Conservation (phyloP, 139 green algal species). For the Monoraphidium neglectum region DNA sequence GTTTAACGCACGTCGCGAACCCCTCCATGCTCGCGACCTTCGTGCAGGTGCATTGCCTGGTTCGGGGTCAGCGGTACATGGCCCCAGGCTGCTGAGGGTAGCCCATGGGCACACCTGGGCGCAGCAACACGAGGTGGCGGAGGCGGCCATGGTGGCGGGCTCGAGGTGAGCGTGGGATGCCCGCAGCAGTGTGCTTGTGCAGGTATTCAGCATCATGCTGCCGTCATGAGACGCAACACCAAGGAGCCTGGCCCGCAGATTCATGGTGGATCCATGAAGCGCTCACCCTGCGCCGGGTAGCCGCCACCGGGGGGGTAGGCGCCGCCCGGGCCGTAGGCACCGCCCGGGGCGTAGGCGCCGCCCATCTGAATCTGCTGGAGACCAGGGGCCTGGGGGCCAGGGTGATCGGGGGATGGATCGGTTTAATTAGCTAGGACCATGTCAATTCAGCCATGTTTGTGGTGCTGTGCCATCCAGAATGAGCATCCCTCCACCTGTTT, state of each 20-base stretch:
- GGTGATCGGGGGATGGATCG: background rate
- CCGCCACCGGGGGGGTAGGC: too few relatives aligned
- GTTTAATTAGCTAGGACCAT: background rate
- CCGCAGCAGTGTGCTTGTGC: too few relatives aligned
- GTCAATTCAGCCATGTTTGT: background rate
- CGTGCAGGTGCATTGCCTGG: too few relatives aligned
- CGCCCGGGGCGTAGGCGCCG: background rate
- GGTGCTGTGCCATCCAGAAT: background rate
- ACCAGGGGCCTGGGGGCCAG: constrained; percentile 7
- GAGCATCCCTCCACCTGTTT: background rate
- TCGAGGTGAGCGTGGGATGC: too few relatives aligned
- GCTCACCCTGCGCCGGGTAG: background rate
- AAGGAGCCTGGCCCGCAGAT: background rate
- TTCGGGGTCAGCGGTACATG: too few relatives aligned
- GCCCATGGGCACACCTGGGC: too few relatives aligned
- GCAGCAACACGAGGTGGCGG: too few relatives aligned
- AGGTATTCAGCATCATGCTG: background rate
- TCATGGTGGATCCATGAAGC: background rate
- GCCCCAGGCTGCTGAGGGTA: too few relatives aligned
- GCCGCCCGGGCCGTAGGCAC: too few relatives aligned
- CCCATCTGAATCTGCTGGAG: constrained; percentile 30
- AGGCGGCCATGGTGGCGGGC: too few relatives aligned
- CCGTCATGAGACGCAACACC: background rate
- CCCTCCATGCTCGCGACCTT: too few relatives aligned
- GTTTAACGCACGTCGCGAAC: too few relatives aligned